Conservation (phyloP, 345 rosid species). For the Euphorbia lathyris region DNA sequence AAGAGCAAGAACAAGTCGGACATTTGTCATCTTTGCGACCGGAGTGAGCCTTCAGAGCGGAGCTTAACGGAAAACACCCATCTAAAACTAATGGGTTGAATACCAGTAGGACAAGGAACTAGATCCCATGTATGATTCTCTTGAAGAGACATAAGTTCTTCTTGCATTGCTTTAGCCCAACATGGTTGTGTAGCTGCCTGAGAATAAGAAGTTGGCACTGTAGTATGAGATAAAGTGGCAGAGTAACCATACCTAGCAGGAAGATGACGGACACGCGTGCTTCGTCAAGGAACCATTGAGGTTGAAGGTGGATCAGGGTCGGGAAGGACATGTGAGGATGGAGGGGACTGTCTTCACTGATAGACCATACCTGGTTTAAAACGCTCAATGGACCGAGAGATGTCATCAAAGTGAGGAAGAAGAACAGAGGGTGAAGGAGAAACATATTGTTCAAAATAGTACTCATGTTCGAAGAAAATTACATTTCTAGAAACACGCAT, state of each 20-base stretch:
- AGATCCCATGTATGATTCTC: neutral
- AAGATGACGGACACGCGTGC: neutral
- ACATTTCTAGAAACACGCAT: neutral
- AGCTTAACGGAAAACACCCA: neutral
- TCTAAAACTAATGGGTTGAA: neutral
- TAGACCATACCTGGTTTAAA: neutral
- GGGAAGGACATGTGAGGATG: neutral
- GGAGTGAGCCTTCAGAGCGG: neutral
- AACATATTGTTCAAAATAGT: no score
- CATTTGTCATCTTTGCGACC: neutral
- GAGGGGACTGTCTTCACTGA: neutral
- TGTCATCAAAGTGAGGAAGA: neutral
- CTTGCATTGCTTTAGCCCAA: neutral
- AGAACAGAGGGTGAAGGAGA: no score
- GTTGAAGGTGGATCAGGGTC: neutral
- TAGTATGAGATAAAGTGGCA: neutral
- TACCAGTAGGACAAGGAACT: neutral
- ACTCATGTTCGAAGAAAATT: neutral
- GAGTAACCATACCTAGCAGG: conserved; percentile 1
- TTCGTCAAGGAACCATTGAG: neutral
- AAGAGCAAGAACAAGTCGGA: conserved; percentile 7
- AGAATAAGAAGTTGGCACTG: neutral
- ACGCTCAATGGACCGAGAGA: neutral
- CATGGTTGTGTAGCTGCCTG: neutral
- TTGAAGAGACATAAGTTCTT: neutral